A percentile compares a stretch with the other conserved stretches of the same genome.
Evolutionary conservation across 371 early-diverging fungal genomes (phyloP).

Genomic region (Funneliformis caledonium): DNA sequence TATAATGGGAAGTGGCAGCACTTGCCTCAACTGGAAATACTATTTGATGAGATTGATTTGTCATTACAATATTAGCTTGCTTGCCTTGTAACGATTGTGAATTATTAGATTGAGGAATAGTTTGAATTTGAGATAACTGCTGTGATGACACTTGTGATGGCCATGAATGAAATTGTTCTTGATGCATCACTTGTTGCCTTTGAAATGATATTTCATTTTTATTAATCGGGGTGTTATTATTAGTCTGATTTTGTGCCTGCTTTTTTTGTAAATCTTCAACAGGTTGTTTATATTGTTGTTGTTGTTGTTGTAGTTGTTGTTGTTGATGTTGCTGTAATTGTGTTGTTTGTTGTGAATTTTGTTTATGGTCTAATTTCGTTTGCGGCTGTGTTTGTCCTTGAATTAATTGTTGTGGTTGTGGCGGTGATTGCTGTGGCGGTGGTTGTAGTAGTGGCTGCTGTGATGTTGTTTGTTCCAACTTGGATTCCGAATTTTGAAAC

Average conservation of each 20-base stretch:
- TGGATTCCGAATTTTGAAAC: background rate
- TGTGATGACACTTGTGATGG: background rate
- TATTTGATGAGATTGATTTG: conserved; percentile 12
- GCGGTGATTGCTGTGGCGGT: conserved; percentile 14
- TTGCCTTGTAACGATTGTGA: background rate
- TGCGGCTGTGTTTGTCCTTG: background rate
- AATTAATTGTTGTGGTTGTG: conserved; percentile 18
- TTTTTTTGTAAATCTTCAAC: conserved; percentile 19
- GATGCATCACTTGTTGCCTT: background rate
- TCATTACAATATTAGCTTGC: conserved; percentile 27
- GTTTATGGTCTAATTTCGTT: background rate
- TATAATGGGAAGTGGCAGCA: conserved; percentile 2
- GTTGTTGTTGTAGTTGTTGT: conserved; percentile 5
- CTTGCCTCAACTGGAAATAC: conserved; percentile 12
- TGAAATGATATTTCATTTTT: conserved; percentile 19
- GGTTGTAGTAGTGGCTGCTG: conserved; percentile 5
- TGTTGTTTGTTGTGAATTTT: conserved; percentile 7
- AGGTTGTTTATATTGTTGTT: conserved; percentile 12
- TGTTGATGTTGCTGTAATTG: background rate
- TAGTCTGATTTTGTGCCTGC: conserved; percentile 4
- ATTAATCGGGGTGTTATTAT: background rate
- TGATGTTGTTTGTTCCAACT: background rate
- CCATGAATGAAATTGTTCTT: conserved; percentile 30
- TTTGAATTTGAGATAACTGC: background rate
- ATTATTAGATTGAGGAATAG: background rate